Percentiles rank a stretch among this genome's conserved stretches.
Evolutionary conservation across 2,329 filamentous ascomycete species (phyloP).

Genomic region (Gaeumannomyces tritici): DNA sequence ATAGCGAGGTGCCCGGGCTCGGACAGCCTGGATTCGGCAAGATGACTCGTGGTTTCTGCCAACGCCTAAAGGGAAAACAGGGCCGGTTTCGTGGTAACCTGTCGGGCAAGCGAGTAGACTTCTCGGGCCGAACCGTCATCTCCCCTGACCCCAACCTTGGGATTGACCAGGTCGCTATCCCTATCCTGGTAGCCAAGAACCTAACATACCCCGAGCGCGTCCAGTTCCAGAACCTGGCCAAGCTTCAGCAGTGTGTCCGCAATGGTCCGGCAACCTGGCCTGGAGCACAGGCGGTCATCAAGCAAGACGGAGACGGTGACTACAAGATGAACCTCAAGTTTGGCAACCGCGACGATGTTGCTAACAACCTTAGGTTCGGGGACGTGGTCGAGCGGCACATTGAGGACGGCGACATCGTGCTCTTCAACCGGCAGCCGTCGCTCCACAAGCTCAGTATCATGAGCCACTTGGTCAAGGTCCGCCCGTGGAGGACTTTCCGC

Average conservation of each 20-base stretch:
- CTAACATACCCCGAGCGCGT: constrained; percentile 91
- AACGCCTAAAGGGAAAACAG: constrained; percentile 93
- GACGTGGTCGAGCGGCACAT: constrained; percentile 92
- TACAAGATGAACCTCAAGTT: constrained; percentile 71
- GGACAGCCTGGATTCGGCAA: constrained; percentile 81
- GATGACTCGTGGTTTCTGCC: constrained; percentile 85
- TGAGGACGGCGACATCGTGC: constrained; percentile 88
- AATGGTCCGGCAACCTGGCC: constrained; percentile 76
- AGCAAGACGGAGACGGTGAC: constrained; percentile 54
- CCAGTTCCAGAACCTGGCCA: constrained; percentile 75
- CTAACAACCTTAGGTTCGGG: constrained; percentile 66
- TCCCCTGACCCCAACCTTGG: constrained; percentile 91
- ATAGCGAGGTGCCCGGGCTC: constrained; percentile 90
- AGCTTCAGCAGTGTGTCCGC: constrained; percentile 62
- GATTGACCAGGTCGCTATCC: constrained; percentile 90
- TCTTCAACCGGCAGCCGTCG: constrained; percentile 97
- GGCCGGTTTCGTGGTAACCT: constrained; percentile 94
- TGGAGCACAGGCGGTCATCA: constrained; percentile 67
- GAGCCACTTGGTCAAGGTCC: constrained; percentile 85
- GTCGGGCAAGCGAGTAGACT: constrained; percentile 97
- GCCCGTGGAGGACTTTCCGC: constrained; percentile 91
- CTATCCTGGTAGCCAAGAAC: constrained; percentile 86
- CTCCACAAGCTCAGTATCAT: constrained; percentile 98
- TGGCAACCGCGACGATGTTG: constrained; percentile 60
- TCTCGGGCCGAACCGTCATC: constrained; percentile 95